These are phyloP conservation scores for Hexamita inflata DNA, from an alignment of 208 protist species.

Conservation along the genomic window DNA sequence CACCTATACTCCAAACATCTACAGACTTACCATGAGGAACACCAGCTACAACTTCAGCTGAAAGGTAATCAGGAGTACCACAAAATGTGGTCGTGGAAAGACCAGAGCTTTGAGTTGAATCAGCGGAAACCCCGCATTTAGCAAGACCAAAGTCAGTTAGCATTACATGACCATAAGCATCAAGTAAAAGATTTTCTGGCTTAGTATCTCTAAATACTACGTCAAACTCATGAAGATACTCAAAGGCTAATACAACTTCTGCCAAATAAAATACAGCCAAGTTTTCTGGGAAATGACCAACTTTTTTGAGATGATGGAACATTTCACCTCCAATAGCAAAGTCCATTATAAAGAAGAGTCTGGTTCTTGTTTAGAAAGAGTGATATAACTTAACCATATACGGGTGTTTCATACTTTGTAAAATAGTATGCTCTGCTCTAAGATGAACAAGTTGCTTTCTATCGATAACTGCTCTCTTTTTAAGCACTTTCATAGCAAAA, in stretches of 20 bases:
- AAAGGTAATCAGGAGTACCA: slow-evolving; percentile 41
- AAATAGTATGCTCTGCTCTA: slow-evolving; percentile 40
- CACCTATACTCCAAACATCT: slow-evolving; percentile 20
- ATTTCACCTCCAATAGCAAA: slow-evolving; percentile 55
- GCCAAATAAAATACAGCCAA: slow-evolving; percentile 48
- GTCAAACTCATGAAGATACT: slow-evolving; percentile 46
- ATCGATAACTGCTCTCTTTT: slow-evolving; percentile 47
- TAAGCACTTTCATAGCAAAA: slow-evolving; percentile 58
- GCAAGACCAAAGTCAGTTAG: slow-evolving; percentile 41
- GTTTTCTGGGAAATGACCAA: slow-evolving; percentile 28
- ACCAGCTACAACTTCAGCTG: slow-evolving; percentile 10
- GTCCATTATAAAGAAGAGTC: slow-evolving; percentile 52
- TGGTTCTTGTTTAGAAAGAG: slow-evolving; percentile 54
- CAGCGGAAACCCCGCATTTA: slow-evolving; percentile 25
- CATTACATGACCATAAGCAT: slow-evolving; percentile 27
- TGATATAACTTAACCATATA: slow-evolving; percentile 55
- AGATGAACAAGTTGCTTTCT: slow-evolving; percentile 46
- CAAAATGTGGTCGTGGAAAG: slow-evolving; percentile 29
- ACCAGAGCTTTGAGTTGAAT: not conserved
- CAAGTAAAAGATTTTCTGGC: slow-evolving; percentile 39
- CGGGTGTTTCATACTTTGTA: slow-evolving; percentile 46
- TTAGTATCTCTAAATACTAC: slow-evolving; percentile 40
- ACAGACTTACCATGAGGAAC: slow-evolving; percentile 28
- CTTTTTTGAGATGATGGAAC: slow-evolving; percentile 50
- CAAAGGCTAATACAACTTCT: slow-evolving; percentile 50